phyloP scores from a whole-genome alignment of 805 yeast genomes.

The Brettanomyces nanus region DNA sequence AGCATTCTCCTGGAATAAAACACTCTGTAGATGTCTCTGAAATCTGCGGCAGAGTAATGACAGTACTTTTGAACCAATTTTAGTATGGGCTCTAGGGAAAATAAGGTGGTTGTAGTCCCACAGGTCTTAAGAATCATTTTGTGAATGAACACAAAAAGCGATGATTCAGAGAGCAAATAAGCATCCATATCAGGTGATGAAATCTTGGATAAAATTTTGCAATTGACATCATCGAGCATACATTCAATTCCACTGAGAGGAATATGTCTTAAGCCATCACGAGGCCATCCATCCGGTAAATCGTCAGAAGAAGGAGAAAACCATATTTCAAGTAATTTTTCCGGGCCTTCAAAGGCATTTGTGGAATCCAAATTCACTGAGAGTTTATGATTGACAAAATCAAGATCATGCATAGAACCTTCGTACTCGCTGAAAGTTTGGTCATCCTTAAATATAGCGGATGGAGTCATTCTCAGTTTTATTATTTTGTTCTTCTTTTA shows the following conservation, averaged over 20 bases:
- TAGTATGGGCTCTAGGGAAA: constrained; percentile 62
- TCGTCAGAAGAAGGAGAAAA: constrained; percentile 45
- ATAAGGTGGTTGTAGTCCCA: constrained; percentile 88
- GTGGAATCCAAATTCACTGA: constrained; percentile 78
- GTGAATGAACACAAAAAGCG: constrained; percentile 82
- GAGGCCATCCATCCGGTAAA: constrained; percentile 25
- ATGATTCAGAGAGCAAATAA: constrained; percentile 79
- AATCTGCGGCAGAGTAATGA: constrained; percentile 29
- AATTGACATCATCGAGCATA: constrained; percentile 72
- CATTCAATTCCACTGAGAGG: constrained; percentile 61
- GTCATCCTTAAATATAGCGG: constrained; percentile 9
- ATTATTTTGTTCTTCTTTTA: background rate
- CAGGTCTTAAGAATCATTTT: constrained; percentile 86
- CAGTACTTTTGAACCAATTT: constrained; percentile 37
- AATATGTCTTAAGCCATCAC: constrained; percentile 52
- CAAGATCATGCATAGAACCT: constrained; percentile 14
- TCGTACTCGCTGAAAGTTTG: constrained; percentile 5
- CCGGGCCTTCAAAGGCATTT: constrained; percentile 96
- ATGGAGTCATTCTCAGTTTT: constrained; percentile 6
- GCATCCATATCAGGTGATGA: constrained; percentile 65
- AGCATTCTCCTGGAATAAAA: constrained; percentile 89
- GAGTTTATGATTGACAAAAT: constrained; percentile 64
- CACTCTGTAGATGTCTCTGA: constrained; percentile 43
- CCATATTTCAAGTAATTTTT: constrained; percentile 88
- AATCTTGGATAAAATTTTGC: constrained; percentile 80